Base-by-base conservation (phyloP, 306 rosid genomes). In the Sophora flavescens region DNA sequence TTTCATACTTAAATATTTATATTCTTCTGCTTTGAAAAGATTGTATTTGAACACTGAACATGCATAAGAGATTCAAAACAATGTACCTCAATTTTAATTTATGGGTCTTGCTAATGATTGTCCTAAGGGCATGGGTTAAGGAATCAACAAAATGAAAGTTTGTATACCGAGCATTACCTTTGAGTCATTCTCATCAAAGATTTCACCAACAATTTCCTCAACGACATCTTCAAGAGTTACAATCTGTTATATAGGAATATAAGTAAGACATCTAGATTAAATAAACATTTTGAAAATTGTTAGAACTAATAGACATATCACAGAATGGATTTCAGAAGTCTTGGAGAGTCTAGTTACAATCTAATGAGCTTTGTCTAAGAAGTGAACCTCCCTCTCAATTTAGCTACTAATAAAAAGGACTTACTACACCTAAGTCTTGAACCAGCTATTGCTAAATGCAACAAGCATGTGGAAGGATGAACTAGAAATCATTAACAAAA, bases 171-270 rank as follows among this genome's bases (percentile, higher is more conserved):
- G 74, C 50, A 62, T 84, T 82, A 93, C 99, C 88, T 96, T 96
- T 11, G 99, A 96, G 82, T 96, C 99, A 76, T 88, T 96, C 87
- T 96, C 99, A 54, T 96, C 99, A 52, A 96, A 96, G 64, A 96
- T 96, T 91, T 96, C 98, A 67, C 99, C 99, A 70, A 96, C 99
- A 83, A 96, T 93, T 83, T 96, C 99, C 86, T 96, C 99, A 59
- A 96, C 98, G 65, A 91, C 98, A 68, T 93, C 99, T 86, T 96
- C 98, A 63, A 96, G 88, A 64, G 99, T 91, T 54, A 91, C 96
- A 53, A 96, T 74, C 99, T 96, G 90, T 80, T 36, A 73, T 75
- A 81, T 57, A 41, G 48, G 5, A 75, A 50, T 53, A 48, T 8
- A 66, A 10, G 47, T 30, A 56, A 57, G 57, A 38, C 62, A 67